Evolutionary conservation across 768 basidiomycete species (phyloP), one percentile per base, ranked within the genome.

Genomic region (Sistotremastrum niveocremeum): DNA sequence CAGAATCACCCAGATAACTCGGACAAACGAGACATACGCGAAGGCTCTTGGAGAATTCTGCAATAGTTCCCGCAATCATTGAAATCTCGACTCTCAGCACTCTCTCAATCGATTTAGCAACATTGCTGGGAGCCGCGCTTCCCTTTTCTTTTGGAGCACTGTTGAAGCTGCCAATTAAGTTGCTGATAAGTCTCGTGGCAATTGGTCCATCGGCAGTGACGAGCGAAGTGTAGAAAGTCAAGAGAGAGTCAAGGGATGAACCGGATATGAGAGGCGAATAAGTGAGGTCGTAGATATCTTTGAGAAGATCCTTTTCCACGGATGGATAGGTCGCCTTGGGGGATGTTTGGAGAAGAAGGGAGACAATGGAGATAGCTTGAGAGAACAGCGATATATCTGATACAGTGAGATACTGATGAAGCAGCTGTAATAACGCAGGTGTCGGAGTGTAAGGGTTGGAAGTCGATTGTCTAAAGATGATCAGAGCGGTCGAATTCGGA

Each of bases 161-260:
- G 54, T 84, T 77, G 2, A 77, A 71, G 0, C 73, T 60, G 34
- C 73, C 70, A 28, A 81, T 79, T 40, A 95, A 67, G 54, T 76
- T 81, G 0, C 82, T 84, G 6, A 93, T 79, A 10, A 93, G 65
- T 52, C 88, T 83, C 0, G 81, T 81, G 3, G 87, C 81, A 50
- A 89, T 84, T 59, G 84, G 79, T 50, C 71, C 68, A 54, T 97
- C 91, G 2, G 88, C 87, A 50, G 74, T 71, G 31, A 94, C 87
- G 39, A 94, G 74, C 0, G 82, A 78, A 2, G 70, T 69, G 61
- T 87, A 90, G 72, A 98, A 98, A 10, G 67, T 68, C 41, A 89
- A 71, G 8, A 95, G 69, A 0, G 85, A 77, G 34, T 97, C 91
- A 5, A 94, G 74, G 3, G 86, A 77, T 2, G 74, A 67, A 7